Conservation (phyloP, 2,329 filamentous ascomycete species). For the Alternaria angustiovoidea region DNA sequence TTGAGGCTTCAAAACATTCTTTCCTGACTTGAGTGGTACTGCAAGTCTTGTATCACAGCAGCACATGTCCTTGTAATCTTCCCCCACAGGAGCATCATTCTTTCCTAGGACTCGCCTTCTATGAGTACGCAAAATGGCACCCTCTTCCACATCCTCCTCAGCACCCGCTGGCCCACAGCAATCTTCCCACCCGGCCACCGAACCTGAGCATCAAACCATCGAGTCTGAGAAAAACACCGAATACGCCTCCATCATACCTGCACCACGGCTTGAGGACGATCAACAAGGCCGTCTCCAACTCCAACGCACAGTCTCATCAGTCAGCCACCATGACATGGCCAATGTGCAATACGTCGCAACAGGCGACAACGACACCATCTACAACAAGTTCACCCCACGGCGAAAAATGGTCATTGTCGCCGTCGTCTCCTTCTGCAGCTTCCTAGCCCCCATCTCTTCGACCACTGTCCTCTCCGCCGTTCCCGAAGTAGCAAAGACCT, state of each 20-base stretch:
- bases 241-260: constrained; percentile 42
- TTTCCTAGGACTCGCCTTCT: constrained; percentile 16
- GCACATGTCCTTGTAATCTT: not conserved
- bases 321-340: constrained; percentile 47
- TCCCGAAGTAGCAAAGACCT: constrained; percentile 74
- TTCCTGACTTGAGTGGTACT: not conserved
- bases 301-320: constrained; percentile 41
- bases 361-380: constrained; percentile 61
- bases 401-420: constrained; percentile 73
- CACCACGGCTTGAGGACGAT: constrained; percentile 1
- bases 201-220: constrained; percentile 29
- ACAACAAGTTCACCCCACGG: constrained; percentile 67
- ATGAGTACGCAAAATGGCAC: constrained; percentile 44
- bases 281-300: constrained; percentile 33
- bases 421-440: constrained; percentile 76
- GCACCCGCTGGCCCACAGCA: constrained; percentile 21
- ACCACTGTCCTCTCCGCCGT: constrained; percentile 77
- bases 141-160: constrained; percentile 30
- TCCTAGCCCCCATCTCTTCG: constrained; percentile 77
- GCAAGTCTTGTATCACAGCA: not conserved
- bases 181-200: not conserved
- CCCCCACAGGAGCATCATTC: not conserved
- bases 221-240: constrained; percentile 37
- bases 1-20: not conserved
- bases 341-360: constrained; percentile 37